Percentiles rank a stretch among this genome's conserved stretches.
Conservation (phyloP, 2,329 filamentous ascomycete species). For the Aotearoamyces nothofagi region DNA sequence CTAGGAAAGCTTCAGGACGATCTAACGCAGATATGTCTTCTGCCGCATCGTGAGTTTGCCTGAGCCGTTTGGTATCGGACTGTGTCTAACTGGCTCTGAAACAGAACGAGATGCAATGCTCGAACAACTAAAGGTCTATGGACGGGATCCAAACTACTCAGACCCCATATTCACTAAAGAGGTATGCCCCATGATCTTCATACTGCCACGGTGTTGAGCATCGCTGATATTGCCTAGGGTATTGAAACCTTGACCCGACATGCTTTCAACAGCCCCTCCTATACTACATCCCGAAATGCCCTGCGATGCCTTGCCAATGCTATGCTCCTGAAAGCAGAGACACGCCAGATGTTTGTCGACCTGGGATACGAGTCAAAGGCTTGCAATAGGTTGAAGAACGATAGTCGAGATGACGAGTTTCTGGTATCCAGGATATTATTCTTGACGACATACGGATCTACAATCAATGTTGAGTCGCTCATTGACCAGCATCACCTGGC, state of each 20-base stretch:
- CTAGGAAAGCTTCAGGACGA: slow-evolving; percentile 47
- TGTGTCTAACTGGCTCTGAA: background rate
- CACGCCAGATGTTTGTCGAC: slow-evolving; percentile 60
- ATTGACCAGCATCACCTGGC: slow-evolving; percentile 52
- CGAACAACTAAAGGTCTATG: slow-evolving; percentile 63
- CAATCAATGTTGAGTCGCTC: slow-evolving; percentile 48
- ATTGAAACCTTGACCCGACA: slow-evolving; percentile 57
- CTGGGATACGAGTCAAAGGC: slow-evolving; percentile 51
- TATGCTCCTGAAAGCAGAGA: slow-evolving; percentile 51
- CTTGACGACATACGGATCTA: slow-evolving; percentile 62
- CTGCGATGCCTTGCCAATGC: slow-evolving; percentile 78
- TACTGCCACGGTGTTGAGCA: slow-evolving; percentile 1
- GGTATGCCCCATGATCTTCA: slow-evolving; percentile 28
- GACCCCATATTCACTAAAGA: slow-evolving; percentile 73
- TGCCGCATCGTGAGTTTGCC: slow-evolving; percentile 36
- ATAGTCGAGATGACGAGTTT: slow-evolving; percentile 75
- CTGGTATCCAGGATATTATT: slow-evolving; percentile 67
- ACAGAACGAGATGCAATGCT: slow-evolving; percentile 47
- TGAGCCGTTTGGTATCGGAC: background rate
- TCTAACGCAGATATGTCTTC: slow-evolving; percentile 40
- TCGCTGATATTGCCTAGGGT: slow-evolving; percentile 35
- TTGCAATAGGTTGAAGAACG: slow-evolving; percentile 56
- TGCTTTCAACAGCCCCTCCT: slow-evolving; percentile 52
- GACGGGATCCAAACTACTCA: slow-evolving; percentile 55
- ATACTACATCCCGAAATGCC: slow-evolving; percentile 54